Evolutionary conservation across 1,139 yeast genomes (phyloP), one percentile per base, ranked within the genome.

Genomic region (Yamadazyma dendronema): DNA sequence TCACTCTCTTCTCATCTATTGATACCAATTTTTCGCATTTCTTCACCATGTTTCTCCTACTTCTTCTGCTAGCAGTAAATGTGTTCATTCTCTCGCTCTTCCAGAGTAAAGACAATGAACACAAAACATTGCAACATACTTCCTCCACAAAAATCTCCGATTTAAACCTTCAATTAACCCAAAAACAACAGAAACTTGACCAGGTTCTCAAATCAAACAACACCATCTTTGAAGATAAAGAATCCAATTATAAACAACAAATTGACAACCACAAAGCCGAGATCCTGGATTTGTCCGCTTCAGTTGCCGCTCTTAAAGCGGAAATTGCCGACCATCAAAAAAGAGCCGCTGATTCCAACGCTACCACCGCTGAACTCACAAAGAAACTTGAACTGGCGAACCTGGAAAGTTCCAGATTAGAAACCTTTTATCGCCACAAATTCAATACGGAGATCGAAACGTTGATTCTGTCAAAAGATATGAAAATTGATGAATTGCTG

Each of bases 361-460:
- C 35, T 4, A 26, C 35, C 5, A 26, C 23, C 7, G 30, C 24
- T 14, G 43, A 41, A 17, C 22, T 19, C 9, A 19, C 22, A 9
- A 19, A 19, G 9, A 19, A 19, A 19, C 22, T 19, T 9, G 22
- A 19, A 19, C 22, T 7, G 9, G 22, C 22, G 9, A 9, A 19
- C 6, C 29, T 38, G 4, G 56, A 52, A 29, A 44, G 41, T 30
- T 43, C 40, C n/a, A 37, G 50, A 25, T 33, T 54, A 28, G 57
- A 55, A 29, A 43, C 49, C 30, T 52, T 57, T 13, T 59, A 54
- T 41, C 56, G 61, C 9, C 56, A 54, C 46, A 56, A 57, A 32
- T 53, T 62, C 43, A 65, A 62, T 40, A 38, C 43, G 11, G 56
- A 58, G 39, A 51, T 67, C 35, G 71, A 67, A 42, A 50, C 44